Evolutionary conservation across 106 monocot species (phyloP).

Genomic region (Dendrobium nobile): DNA sequence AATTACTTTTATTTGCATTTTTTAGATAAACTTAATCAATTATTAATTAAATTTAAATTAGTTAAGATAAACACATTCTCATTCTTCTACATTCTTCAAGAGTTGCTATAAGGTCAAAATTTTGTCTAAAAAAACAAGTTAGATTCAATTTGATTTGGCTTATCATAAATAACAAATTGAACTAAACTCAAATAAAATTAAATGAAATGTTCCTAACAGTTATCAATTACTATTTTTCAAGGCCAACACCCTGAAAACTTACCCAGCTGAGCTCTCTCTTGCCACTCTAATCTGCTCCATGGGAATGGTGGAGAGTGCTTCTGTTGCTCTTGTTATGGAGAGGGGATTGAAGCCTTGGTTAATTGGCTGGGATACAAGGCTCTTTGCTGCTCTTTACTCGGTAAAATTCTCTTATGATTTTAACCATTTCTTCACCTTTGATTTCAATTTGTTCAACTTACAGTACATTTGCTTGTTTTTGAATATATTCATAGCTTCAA

Average conservation of each 20-base stretch:
- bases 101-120: too few relatives aligned
- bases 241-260: slow-evolving; percentile 55
- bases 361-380: slow-evolving; percentile 46
- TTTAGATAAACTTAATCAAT: too few relatives aligned
- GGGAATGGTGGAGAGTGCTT: slow-evolving; percentile 38
- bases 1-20: too few relatives aligned
- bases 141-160: too few relatives aligned
- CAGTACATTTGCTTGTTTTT: neutral
- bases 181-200: too few relatives aligned
- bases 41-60: too few relatives aligned
- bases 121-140: too few relatives aligned
- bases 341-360: slow-evolving; percentile 40
- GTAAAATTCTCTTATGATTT: slow-evolving; percentile 16
- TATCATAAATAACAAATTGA: too few relatives aligned
- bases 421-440: neutral
- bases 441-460: neutral
- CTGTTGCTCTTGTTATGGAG: slow-evolving; percentile 42
- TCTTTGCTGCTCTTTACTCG: slow-evolving; percentile 58
- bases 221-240: slow-evolving; percentile 8
- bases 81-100: too few relatives aligned
- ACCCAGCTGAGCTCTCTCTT: slow-evolving; percentile 71
- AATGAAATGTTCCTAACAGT: too few relatives aligned
- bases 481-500: neutral
- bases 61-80: too few relatives aligned
- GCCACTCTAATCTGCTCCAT: slow-evolving; percentile 53